phyloP scores from a whole-genome alignment of 2,329 filamentous ascomycete species.

The Colletotrichum orchidophilum region DNA sequence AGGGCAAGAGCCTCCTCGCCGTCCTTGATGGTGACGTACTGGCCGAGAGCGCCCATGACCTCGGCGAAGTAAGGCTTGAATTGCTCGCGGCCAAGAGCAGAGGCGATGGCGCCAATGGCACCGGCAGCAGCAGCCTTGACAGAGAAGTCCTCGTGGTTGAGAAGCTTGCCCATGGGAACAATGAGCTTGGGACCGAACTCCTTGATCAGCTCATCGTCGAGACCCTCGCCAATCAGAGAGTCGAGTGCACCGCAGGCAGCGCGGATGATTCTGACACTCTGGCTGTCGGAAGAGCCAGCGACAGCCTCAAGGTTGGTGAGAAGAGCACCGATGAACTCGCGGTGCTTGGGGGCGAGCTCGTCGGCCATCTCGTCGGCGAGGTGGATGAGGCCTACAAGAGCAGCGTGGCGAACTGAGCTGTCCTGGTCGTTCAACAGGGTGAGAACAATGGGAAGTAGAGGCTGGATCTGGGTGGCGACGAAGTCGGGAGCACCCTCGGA shows the following conservation, averaged over 20 bases:
- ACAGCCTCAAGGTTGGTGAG: conserved; percentile 90
- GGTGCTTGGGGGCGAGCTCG: conserved; percentile 87
- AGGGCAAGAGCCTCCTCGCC: conserved; percentile 90
- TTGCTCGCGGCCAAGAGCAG: conserved; percentile 80
- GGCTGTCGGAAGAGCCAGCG: conserved; percentile 74
- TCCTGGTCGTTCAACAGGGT: conserved; percentile 87
- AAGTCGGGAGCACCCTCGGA: conserved; percentile 98
- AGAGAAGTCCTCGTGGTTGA: conserved; percentile 85
- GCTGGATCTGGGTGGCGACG: conserved; percentile 89
- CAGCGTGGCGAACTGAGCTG: conserved; percentile 83
- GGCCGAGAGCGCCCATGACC: conserved; percentile 88
- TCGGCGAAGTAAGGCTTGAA: conserved; percentile 94
- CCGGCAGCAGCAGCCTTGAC: conserved; percentile 91
- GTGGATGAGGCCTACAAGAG: conserved; percentile 87
- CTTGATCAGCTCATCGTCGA: conserved; percentile 82
- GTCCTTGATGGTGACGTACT: conserved; percentile 86
- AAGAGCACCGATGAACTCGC: conserved; percentile 82
- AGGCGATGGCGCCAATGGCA: conserved; percentile 90
- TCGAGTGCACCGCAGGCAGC: conserved; percentile 91
- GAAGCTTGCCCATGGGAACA: conserved; percentile 83
- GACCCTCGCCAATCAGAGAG: conserved; percentile 86
- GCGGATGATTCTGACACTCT: conserved; percentile 86
- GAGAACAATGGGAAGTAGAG: conserved; percentile 86
- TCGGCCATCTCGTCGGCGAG: conserved; percentile 94
- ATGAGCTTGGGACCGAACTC: conserved; percentile 86